A percentile compares a stretch with the other conserved stretches of the same genome.
Evolutionary conservation across 768 basidiomycete genomes (phyloP).

Genomic region (Trametes cubensis): DNA sequence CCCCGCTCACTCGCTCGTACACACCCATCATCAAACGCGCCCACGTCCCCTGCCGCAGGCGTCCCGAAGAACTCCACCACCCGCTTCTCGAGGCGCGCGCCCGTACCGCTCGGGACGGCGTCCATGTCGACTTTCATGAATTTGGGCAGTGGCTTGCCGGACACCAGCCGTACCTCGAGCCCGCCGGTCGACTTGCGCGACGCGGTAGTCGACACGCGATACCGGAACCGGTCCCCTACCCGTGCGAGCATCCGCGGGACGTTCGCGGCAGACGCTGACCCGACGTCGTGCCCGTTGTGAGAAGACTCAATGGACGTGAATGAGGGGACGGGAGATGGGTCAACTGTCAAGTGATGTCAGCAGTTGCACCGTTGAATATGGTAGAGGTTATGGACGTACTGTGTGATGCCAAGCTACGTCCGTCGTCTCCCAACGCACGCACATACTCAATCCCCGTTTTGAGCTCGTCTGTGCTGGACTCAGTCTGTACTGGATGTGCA

Average conservation of each 20-base stretch:
- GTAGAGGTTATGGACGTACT: conserved; percentile 33
- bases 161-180: conserved; percentile 52
- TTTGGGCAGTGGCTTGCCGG: conserved; percentile 54
- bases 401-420: conserved; percentile 21
- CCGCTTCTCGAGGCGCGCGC: conserved; percentile 42
- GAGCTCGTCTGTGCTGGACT: conserved; percentile 61
- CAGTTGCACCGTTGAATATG: conserved; percentile 17
- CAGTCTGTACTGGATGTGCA: conserved; percentile 34
- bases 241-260: conserved; percentile 52
- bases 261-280: conserved; percentile 28
- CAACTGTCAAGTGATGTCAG: not conserved
- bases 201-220: conserved; percentile 45
- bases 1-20: conserved; percentile 50
- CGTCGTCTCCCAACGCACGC: conserved; percentile 64
- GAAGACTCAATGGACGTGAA: conserved; percentile 69
- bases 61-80: conserved; percentile 60
- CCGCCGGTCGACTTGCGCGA: conserved; percentile 27
- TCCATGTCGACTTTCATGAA: conserved; percentile 59
- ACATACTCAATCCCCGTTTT: conserved; percentile 73
- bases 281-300: conserved; percentile 43
- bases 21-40: conserved; percentile 58
- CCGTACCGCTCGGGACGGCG: conserved; percentile 20
- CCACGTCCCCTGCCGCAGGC: conserved; percentile 52
- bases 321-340: conserved; percentile 45
- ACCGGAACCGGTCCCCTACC: conserved; percentile 60